These are phyloP conservation scores for Phytophthora fragariaefolia DNA, from an alignment of 352 stramenopile genomes.

Conservation along the genomic window DNA sequence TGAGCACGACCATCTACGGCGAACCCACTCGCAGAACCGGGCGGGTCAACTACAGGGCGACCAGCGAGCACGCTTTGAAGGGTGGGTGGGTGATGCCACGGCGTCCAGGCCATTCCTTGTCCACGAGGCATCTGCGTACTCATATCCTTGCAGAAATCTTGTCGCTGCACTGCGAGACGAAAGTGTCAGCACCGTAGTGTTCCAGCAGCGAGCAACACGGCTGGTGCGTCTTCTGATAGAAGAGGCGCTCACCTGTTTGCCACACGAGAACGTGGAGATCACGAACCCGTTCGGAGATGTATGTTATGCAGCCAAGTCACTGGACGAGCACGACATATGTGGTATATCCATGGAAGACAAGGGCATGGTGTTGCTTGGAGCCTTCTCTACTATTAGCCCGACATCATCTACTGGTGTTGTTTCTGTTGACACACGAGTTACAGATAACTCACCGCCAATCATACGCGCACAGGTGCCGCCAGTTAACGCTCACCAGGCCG, in stretches of 20 bases:
- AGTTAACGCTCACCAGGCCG: slow-evolving; percentile 30
- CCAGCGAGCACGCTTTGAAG: slow-evolving; percentile 4
- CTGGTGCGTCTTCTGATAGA: slow-evolving; percentile 48
- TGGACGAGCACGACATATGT: slow-evolving; percentile 38
- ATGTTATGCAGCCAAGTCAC: slow-evolving; percentile 20
- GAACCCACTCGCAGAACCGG: slow-evolving; percentile 3
- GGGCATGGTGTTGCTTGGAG: slow-evolving; percentile 29
- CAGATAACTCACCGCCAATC: slow-evolving; percentile 9
- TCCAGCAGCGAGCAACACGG: slow-evolving; percentile 37
- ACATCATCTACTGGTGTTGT: slow-evolving; percentile 31
- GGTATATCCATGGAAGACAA: slow-evolving; percentile 39
- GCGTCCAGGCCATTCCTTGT: slow-evolving; percentile 33
- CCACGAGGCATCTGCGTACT: slow-evolving; percentile 43
- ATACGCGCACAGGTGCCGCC: slow-evolving; percentile 40
- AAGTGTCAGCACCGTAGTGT: slow-evolving; percentile 30
- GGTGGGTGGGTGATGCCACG: not conserved
- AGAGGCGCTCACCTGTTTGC: slow-evolving; percentile 43
- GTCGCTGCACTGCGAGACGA: slow-evolving; percentile 37
- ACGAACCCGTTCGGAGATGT: slow-evolving; percentile 38
- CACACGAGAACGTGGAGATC: slow-evolving; percentile 32
- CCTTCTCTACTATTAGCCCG: slow-evolving; percentile 37
- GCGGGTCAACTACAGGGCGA: not conserved
- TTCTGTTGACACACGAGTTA: slow-evolving; percentile 15
- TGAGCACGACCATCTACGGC: slow-evolving; percentile 2
- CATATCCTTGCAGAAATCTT: slow-evolving; percentile 42